Evolutionary conservation across 768 basidiomycete species (phyloP).

Genomic region (Suillus occidentalis): DNA sequence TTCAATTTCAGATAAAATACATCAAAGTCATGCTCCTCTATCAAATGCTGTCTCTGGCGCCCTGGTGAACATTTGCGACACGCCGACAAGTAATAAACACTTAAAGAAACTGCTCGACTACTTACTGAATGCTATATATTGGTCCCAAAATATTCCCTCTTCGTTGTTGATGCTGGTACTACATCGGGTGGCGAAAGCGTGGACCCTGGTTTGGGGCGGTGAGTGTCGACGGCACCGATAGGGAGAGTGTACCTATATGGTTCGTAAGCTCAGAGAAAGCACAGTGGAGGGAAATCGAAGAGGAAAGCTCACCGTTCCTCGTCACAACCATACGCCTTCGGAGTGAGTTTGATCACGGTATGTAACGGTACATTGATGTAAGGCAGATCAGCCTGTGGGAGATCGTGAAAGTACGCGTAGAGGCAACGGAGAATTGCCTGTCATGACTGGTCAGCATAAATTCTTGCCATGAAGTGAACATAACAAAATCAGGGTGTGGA

Average conservation of each 20-base stretch:
- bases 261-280: slow-evolving; percentile 6
- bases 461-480: slow-evolving; percentile 5
- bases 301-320: slow-evolving; percentile 69
- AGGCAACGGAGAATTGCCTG: slow-evolving; percentile 50
- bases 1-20: background rate
- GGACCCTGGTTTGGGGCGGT: slow-evolving; percentile 56
- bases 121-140: background rate
- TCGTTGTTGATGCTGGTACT: slow-evolving; percentile 17
- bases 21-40: background rate
- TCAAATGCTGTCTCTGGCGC: background rate
- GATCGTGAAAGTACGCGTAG: slow-evolving; percentile 95
- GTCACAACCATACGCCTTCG: slow-evolving; percentile 98
- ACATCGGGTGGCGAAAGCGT: slow-evolving; percentile 21
- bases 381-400: slow-evolving; percentile 90
- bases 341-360: slow-evolving; percentile 97
- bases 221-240: slow-evolving; percentile 92
- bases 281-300: background rate
- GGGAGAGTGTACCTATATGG: slow-evolving; percentile 82
- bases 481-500: background rate
- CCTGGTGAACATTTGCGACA: background rate
- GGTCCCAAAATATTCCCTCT: slow-evolving; percentile 37
- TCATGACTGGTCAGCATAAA: background rate
- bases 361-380: slow-evolving; percentile 98
- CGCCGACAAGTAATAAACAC: background rate
- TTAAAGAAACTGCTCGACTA: background rate